Evolutionary conservation across 495 filamentous ascomycete genomes (phyloP).

Genomic region (Tuber indicum): DNA sequence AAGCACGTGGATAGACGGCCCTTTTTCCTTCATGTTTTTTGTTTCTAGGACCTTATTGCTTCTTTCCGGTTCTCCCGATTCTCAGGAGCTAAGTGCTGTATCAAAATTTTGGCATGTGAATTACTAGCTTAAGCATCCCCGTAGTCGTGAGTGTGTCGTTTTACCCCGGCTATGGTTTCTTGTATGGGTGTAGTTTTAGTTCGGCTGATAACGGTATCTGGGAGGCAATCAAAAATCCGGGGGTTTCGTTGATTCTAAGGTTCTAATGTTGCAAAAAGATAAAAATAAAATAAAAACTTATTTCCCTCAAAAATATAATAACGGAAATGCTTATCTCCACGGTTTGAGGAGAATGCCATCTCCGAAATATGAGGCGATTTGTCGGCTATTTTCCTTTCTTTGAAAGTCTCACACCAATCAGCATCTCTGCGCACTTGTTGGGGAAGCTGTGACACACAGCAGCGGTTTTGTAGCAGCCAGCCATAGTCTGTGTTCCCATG

Average conservation of each 20-base stretch:
- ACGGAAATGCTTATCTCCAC: not conserved
- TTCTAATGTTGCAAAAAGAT: not conserved
- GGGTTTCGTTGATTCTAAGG: not conserved
- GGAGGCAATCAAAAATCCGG: not conserved
- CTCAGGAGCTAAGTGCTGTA: not conserved
- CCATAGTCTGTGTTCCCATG: constrained; percentile 11
- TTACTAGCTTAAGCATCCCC: not conserved
- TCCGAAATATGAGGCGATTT: not conserved
- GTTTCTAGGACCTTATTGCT: not conserved
- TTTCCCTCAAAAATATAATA: not conserved
- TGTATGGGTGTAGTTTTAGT: constrained; percentile 11
- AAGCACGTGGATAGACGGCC: not conserved
- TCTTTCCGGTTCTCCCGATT: not conserved
- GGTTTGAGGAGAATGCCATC: not conserved
- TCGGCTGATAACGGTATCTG: not conserved
- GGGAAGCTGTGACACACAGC: constrained; percentile 12
- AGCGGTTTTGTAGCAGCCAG: constrained; percentile 23
- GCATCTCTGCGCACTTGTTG: not conserved
- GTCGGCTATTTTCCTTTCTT: not conserved
- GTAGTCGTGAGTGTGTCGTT: not conserved
- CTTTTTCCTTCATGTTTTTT: not conserved
- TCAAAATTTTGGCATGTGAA: not conserved
- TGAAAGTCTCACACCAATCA: not conserved
- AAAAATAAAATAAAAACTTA: not conserved
- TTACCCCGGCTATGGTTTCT: constrained; percentile 22